phyloP scores from a whole-genome alignment of 2,329 filamentous ascomycete species.

The Epichloe amarillans region DNA sequence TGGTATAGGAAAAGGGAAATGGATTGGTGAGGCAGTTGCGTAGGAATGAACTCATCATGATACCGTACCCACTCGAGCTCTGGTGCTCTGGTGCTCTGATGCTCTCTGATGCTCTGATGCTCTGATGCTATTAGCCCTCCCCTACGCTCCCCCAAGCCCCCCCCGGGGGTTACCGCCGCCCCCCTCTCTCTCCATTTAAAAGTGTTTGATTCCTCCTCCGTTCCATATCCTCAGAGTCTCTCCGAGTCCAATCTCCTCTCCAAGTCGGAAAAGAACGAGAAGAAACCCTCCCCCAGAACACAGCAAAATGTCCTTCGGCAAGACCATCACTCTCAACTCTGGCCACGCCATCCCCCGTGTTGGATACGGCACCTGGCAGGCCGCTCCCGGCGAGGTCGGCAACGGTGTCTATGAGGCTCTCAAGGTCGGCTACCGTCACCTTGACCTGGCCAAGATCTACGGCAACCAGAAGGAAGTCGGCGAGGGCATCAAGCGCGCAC shows the following conservation, averaged over 20 bases:
- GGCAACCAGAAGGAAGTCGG: slow-evolving; percentile 51
- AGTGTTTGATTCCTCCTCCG: not conserved
- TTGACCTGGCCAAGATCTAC: slow-evolving; percentile 42
- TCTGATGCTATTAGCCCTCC: not conserved
- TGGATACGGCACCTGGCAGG: slow-evolving; percentile 54
- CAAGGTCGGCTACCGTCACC: slow-evolving; percentile 50
- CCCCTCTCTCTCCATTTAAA: not conserved
- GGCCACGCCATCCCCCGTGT: slow-evolving; percentile 54
- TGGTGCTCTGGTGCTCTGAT: not conserved
- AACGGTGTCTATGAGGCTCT: slow-evolving; percentile 51
- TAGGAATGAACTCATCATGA: slow-evolving; percentile 2
- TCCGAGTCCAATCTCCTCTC: not conserved
- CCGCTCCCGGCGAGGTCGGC: slow-evolving; percentile 49
- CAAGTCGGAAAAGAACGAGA: not conserved
- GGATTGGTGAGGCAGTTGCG: not conserved
- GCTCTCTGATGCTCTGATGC: not conserved
- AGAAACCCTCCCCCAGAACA: not conserved
- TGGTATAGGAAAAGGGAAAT: not conserved
- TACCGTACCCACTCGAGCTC: slow-evolving; percentile 5
- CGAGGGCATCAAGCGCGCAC: slow-evolving; percentile 36
- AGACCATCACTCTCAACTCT: slow-evolving; percentile 45
- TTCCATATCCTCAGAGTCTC: not conserved
- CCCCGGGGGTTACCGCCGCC: no score
- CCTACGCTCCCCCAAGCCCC: not conserved
- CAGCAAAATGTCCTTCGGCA: slow-evolving; percentile 39